These are phyloP conservation scores for Populus nigra DNA, from an alignment of 345 rosid species.

Conservation along the genomic window DNA sequence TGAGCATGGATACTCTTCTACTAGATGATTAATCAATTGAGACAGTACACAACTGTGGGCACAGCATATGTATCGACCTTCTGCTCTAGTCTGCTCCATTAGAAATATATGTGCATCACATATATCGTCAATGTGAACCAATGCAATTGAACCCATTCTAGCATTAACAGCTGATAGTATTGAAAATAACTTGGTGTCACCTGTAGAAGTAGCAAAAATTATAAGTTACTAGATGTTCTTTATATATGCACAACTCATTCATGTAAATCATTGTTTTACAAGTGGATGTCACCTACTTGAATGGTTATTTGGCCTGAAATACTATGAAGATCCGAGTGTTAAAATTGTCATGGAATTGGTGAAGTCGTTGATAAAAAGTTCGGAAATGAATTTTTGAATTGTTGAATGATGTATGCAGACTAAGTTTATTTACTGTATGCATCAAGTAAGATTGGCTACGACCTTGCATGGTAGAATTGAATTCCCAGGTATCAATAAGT, in stretches of 20 bases:
- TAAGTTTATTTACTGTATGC: neutral
- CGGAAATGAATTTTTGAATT: too few relatives aligned
- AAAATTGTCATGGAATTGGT: too few relatives aligned
- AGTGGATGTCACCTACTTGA: too few relatives aligned
- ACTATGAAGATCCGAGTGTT: too few relatives aligned
- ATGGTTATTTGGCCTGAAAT: too few relatives aligned
- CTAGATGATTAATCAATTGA: conserved; percentile 41
- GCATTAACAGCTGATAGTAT: conserved; percentile 64
- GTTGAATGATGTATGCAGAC: too few relatives aligned
- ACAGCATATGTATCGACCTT: conserved; percentile 68
- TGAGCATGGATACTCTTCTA: conserved; percentile 32
- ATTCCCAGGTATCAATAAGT: neutral
- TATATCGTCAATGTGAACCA: conserved; percentile 76
- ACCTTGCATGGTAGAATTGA: neutral
- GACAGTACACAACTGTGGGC: conserved; percentile 40
- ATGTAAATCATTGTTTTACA: too few relatives aligned
- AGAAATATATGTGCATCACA: conserved; percentile 65
- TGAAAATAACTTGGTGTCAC: conserved; percentile 45
- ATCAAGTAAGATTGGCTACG: neutral
- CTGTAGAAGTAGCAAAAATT: conserved; percentile 31
- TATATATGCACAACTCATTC: neutral
- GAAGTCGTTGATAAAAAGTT: too few relatives aligned
- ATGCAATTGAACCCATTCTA: conserved; percentile 75
- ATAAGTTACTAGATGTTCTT: neutral
- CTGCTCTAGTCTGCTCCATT: conserved; percentile 55